Percentiles rank a stretch among this genome's conserved stretches.
Conservation (phyloP, 345 rosid species). For the Schrenkiella parvula region DNA sequence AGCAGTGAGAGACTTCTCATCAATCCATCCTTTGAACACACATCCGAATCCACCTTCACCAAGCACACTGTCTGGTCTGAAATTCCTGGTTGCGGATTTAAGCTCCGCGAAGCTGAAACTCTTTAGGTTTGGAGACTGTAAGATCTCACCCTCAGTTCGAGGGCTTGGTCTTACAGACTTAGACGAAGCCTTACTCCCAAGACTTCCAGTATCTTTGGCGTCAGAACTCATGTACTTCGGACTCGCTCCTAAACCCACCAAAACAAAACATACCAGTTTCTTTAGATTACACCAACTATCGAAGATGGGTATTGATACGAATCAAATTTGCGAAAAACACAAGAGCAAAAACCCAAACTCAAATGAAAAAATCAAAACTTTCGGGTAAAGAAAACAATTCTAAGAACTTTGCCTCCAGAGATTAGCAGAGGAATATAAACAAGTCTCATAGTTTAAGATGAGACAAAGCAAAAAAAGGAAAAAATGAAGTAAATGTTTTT, state of each 20-base stretch:
- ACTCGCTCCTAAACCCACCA: constrained; percentile 34
- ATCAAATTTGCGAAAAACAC: background rate
- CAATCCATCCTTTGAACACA: constrained; percentile 82
- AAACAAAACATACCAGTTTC: background rate
- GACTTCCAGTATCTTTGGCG: constrained; percentile 34
- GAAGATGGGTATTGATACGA: background rate
- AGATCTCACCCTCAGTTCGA: constrained; percentile 66
- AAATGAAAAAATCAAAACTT: background rate
- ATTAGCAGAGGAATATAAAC: background rate
- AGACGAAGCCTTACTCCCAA: constrained; percentile 41
- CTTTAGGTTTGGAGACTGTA: constrained; percentile 61
- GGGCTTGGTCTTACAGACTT: constrained; percentile 48
- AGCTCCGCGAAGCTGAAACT: constrained; percentile 55
- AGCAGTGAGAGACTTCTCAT: constrained; percentile 55
- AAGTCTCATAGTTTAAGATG: background rate
- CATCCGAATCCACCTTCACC: constrained; percentile 89
- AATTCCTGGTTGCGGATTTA: constrained; percentile 65
- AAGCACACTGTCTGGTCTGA: constrained; percentile 72
- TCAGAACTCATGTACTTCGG: constrained; percentile 27
- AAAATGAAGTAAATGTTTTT: constrained; percentile 38
- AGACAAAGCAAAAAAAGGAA: background rate
- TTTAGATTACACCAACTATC: background rate
- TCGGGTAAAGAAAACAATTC: background rate
- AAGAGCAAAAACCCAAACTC: background rate
- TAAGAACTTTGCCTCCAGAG: constrained; percentile 30